Evolutionary conservation across 2,329 filamentous ascomycete species (phyloP).

Genomic region (Fusarium newnesense): DNA sequence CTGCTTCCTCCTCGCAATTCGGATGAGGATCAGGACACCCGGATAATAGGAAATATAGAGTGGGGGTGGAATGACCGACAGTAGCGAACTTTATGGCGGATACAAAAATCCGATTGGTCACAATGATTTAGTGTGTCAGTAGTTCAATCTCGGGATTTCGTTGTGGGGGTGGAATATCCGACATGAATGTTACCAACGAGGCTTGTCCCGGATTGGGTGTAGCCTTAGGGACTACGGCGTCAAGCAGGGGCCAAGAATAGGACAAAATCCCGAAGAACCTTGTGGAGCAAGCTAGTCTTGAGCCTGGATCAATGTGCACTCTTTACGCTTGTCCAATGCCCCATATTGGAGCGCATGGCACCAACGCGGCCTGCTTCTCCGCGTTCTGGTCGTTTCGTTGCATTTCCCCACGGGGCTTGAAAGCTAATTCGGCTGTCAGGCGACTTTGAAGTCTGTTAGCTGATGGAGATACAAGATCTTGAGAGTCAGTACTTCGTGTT

Average conservation of each 20-base stretch:
- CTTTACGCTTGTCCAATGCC: background rate
- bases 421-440: background rate
- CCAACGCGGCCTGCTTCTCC: background rate
- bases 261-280: background rate
- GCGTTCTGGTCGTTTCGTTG: background rate
- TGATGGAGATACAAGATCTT: accelerated
- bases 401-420: background rate
- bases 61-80: background rate
- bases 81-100: background rate
- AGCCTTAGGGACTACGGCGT: background rate
- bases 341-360: background rate
- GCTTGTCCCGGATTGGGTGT: background rate
- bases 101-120: background rate
- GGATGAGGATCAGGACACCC: background rate
- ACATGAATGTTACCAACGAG: accelerated
- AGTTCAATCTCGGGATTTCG: background rate
- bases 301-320: background rate
- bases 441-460: background rate
- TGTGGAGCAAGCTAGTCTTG: background rate
- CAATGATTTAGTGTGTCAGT: background rate
- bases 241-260: background rate
- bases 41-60: background rate
- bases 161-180: background rate
- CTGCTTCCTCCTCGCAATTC: background rate
- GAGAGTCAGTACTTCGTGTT: no score